Conservation (phyloP, 192 early-diverging fungal species). For the Pilobolus umbonatus region DNA sequence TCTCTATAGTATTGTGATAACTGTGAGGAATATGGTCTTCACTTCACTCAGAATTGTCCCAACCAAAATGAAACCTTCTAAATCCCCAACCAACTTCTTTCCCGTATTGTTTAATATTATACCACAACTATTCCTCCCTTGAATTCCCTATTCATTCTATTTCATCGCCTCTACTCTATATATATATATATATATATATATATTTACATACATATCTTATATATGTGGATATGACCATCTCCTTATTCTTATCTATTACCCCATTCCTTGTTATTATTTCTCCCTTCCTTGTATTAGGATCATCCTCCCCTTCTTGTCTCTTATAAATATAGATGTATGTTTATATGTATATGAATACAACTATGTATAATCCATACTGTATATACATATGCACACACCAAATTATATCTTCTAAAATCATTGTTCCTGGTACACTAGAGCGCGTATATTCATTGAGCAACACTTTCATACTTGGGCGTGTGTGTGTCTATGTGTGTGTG, state of each 20-base stretch:
- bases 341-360: too few relatives aligned
- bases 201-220: background rate
- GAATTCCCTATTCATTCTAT: background rate
- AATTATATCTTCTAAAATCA: too few relatives aligned
- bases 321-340: background rate
- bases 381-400: too few relatives aligned
- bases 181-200: constrained; percentile 1
- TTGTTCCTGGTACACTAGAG: too few relatives aligned
- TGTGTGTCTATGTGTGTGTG: too few relatives aligned
- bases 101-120: background rate
- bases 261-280: background rate
- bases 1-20: constrained; percentile 64
- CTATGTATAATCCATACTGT: too few relatives aligned
- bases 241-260: background rate
- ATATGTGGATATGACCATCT: too few relatives aligned
- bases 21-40: constrained; percentile 66
- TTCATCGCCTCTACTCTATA: background rate
- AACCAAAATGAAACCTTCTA: constrained; percentile 68
- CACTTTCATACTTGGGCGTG: too few relatives aligned
- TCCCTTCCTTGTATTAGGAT: background rate
- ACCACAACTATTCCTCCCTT: background rate
- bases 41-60: constrained; percentile 69
- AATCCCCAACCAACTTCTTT: background rate
- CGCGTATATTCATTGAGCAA: too few relatives aligned
- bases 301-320: background rate